These are phyloP conservation scores for Canavalia ensiformis DNA, from an alignment of 306 rosid genomes.

Conservation along the genomic window DNA sequence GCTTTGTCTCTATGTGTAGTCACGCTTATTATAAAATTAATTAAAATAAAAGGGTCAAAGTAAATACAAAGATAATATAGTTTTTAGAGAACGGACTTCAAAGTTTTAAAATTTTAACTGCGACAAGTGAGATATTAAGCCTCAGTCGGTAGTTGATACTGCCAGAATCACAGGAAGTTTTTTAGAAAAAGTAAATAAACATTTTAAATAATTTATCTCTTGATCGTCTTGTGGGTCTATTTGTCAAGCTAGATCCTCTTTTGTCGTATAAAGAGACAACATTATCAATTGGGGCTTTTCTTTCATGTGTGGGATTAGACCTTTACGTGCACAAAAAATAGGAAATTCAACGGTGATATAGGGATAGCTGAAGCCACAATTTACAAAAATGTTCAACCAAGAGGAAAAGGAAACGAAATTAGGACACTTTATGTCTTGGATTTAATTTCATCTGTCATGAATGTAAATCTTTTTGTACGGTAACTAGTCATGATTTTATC, in stretches of 20 bases:
- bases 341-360: constrained; percentile 9
- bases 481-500: background rate
- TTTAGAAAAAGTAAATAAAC: constrained; percentile 9
- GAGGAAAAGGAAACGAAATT: background rate
- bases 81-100: background rate
- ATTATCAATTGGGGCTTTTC: constrained; percentile 50
- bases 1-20: background rate
- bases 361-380: background rate
- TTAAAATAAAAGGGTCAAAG: constrained; percentile 14
- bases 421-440: background rate
- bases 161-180: constrained; percentile 6
- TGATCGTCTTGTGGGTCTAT: constrained; percentile 47
- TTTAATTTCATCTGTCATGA: constrained; percentile 1
- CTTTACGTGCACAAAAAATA: constrained; percentile 31
- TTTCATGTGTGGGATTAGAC: constrained; percentile 52
- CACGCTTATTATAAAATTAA: constrained; percentile 4
- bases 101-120: background rate
- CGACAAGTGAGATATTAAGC: constrained; percentile 41
- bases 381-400: background rate
- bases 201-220: constrained; percentile 18
- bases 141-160: constrained; percentile 20
- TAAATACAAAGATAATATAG: background rate
- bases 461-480: background rate
- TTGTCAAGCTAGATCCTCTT: constrained; percentile 54
- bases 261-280: constrained; percentile 66